phyloP scores from a whole-genome alignment of 2,329 filamentous ascomycete genomes.

The Aspergillus flavus region DNA sequence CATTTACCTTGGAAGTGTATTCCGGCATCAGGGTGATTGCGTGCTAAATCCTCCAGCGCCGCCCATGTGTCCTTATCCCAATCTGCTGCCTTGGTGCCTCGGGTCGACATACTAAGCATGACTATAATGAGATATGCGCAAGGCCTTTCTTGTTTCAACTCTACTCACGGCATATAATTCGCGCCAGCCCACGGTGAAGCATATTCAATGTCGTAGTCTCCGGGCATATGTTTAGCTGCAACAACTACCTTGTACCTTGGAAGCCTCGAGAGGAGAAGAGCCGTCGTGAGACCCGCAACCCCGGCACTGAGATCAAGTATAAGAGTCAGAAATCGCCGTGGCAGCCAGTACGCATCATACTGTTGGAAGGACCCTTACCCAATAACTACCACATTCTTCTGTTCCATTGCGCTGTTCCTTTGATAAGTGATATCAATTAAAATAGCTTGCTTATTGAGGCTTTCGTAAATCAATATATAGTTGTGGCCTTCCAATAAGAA shows the following conservation, averaged over 20 bases:
- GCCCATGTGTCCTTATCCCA: constrained; percentile 59
- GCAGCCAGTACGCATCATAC: neutral
- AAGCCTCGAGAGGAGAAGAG: constrained; percentile 46
- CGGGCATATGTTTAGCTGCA: constrained; percentile 83
- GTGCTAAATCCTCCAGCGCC: constrained; percentile 58
- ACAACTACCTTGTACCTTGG: constrained; percentile 63
- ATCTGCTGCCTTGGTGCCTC: constrained; percentile 20
- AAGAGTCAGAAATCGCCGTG: neutral
- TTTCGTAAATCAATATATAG: neutral
- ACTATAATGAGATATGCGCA: neutral
- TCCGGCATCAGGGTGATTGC: constrained; percentile 70
- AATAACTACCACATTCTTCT: neutral
- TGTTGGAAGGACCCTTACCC: neutral
- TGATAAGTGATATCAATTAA: neutral
- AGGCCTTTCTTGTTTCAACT: neutral
- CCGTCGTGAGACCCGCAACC: constrained; percentile 59
- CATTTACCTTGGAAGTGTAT: constrained; percentile 70
- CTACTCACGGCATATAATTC: constrained; percentile 70
- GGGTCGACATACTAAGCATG: neutral
- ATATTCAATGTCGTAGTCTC: constrained; percentile 87
- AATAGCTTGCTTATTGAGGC: neutral
- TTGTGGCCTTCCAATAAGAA: neutral
- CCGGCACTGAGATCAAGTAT: constrained; percentile 54
- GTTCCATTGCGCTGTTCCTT: neutral
- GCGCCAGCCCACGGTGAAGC: constrained; percentile 85